Base-by-base conservation (phyloP, 2,329 filamentous ascomycete species). In the Aspergillus vadensis region DNA sequence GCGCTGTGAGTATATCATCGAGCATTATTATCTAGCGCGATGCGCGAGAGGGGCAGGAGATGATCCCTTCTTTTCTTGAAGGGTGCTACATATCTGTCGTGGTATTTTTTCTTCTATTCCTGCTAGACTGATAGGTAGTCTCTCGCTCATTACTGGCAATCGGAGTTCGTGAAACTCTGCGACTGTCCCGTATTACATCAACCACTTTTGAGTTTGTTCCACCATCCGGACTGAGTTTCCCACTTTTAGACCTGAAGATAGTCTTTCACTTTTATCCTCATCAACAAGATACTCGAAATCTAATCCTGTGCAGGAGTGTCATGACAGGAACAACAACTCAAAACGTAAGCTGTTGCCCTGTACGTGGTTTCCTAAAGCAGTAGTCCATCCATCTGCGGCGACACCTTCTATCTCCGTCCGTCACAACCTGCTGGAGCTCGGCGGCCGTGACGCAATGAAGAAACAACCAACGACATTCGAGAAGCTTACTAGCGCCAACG, bases 371-470 rank as follows among this genome's bases (percentile, higher is more conserved):
- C 41, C 41, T 21, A 44, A 17, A 30, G 47, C 47, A 30, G 25
- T 15, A 30, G 25, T 39, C 23, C 43, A 32, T 21, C 27, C 19
- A 15, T 19, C 39, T 55, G 39, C 53, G 39, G 36, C 41, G 25
- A 23, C 32, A 21, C 41, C 19, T 44, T 44, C 39, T 32, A 30
- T 44, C 38, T 47, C 39, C 39, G 53, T 55, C 53, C 53, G 53
- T 55, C 25, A 19, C 43, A 36, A 36, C 41, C 39, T 19, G 17
- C 14, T 30, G 27, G 53, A 47, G 32, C 23, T 30, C 23, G 53
- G 36, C 19, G n/a, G 25, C 53, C 53, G 53, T 55, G 53, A 55
- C 53, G 53, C 53, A 55, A 55, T 47, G 41, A 27, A 30, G 53
- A 30, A 55, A 30, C 39, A 21, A 19, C 53, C 53, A 55, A 55